Evolutionary conservation across 805 yeast genomes (phyloP), one percentile per base, ranked within the genome.

Genomic region (Starmera dryadoides): DNA sequence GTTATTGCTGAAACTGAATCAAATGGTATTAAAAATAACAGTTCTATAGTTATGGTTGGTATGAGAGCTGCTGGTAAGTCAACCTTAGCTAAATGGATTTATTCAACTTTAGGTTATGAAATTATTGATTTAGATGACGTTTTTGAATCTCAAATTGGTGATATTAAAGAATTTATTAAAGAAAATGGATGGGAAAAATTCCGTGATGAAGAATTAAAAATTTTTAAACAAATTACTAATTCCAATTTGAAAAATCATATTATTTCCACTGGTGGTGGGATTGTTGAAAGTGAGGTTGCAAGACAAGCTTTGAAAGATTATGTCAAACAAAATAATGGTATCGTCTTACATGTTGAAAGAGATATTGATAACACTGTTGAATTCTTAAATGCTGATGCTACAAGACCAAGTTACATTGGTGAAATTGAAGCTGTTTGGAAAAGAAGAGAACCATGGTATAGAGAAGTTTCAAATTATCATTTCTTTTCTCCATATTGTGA

Each of bases 61-160:
- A 93, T 93, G 98, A 77, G 98, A 59, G 98, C 96, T 16, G 95
- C 96, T 18, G 98, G 98, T 17, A 93, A 93, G 62, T 77, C 95
- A 4, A 82, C 95, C 1, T 71, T 88, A 52, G 81, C 96, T 32
- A 71, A 75, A 45, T 83, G 95, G 81, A 77, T 85, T 49, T 81
- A 95, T 8, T 62, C 73, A 22, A 69, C 74, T 26, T 64, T 86
- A 41, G 89, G 86, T 17, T 81, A 79, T 63, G 58, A 63, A 33
- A 71, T 82, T 39, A 56, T 86, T 30, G 99, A 93, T 54, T 63
- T 91, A 42, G 99, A 93, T 58, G 66, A 69, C 11, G 69, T 73
- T 20, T 74, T 91, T 44, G 96, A 85, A 51, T 64, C 70, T 35
- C 64, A 64, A 37, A 52, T 51, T 15, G 60, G 59, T 26, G 73